Evolutionary conservation across 352 stramenopile genomes (phyloP).

Genomic region (Phytophthora hybrid): DNA sequence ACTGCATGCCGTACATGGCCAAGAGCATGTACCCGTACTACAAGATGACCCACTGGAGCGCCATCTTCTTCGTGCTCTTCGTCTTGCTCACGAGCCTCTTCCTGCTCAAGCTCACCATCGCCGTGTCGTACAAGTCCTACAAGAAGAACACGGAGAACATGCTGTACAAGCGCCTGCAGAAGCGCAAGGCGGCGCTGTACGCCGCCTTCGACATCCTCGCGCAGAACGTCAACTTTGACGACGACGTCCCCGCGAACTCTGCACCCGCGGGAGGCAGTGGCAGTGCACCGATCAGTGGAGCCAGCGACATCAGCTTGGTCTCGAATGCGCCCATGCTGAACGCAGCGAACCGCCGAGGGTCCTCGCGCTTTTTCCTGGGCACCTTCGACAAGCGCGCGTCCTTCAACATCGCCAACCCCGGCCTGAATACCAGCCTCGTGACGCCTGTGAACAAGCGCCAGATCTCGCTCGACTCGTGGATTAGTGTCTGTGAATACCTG

Average conservation of each 20-base stretch:
- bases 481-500: conserved; percentile 74
- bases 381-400: conserved; percentile 50
- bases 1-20: conserved; percentile 83
- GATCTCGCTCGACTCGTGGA: conserved; percentile 80
- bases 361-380: conserved; percentile 67
- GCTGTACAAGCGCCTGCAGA: conserved; percentile 87
- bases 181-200: conserved; percentile 81
- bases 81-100: conserved; percentile 85
- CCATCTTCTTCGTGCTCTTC: conserved; percentile 84
- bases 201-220: conserved; percentile 83
- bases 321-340: conserved; percentile 47
- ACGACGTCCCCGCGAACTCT: conserved; percentile 20
- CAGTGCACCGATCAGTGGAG: conserved; percentile 24
- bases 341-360: conserved; percentile 56
- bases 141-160: conserved; percentile 88
- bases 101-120: conserved; percentile 86
- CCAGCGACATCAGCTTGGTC: conserved; percentile 37
- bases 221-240: conserved; percentile 61
- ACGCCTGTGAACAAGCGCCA: conserved; percentile 56
- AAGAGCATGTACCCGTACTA: conserved; percentile 89
- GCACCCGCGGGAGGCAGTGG: neutral
- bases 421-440: conserved; percentile 39
- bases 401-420: conserved; percentile 47
- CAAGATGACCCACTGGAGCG: conserved; percentile 78
- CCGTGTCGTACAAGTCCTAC: conserved; percentile 87